These are phyloP conservation scores for Vanrija sp. DNA, from an alignment of 1,284 basidiomycete species.

Conservation along the genomic window DNA sequence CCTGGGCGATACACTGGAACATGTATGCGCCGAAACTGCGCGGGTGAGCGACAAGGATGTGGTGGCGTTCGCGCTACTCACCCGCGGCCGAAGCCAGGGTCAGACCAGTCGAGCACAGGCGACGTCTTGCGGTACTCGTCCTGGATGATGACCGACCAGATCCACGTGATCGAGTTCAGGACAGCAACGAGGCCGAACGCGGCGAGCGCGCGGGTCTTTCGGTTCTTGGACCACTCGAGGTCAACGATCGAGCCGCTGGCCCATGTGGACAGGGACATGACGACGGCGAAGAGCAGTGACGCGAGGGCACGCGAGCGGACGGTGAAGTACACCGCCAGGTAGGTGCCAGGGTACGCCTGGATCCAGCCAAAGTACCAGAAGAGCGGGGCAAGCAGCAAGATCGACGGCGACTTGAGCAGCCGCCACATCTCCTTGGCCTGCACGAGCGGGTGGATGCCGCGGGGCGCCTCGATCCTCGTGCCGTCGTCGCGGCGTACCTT, in stretches of 20 bases:
- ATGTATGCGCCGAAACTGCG: slow-evolving; percentile 7
- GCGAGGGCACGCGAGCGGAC: slow-evolving; percentile 34
- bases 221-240: slow-evolving; percentile 1
- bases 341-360: slow-evolving; percentile 26
- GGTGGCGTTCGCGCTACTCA: no score
- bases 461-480: slow-evolving; percentile 20
- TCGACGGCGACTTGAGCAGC: slow-evolving; percentile 4
- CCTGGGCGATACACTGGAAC: slow-evolving; percentile 6
- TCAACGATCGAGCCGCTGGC: slow-evolving; percentile 7
- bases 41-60: no score
- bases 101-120: slow-evolving; percentile 9
- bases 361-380: slow-evolving; percentile 23
- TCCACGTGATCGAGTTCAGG: slow-evolving; percentile 7
- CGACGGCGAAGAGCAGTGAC: slow-evolving; percentile 10
- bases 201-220: slow-evolving; percentile 2
- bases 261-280: slow-evolving; percentile 5
- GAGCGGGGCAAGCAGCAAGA: slow-evolving; percentile 23
- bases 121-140: slow-evolving; percentile 8
- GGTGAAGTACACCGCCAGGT: slow-evolving; percentile 30
- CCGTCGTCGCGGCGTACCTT: slow-evolving; percentile 35
- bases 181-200: slow-evolving; percentile 1
- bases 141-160: slow-evolving; percentile 11
- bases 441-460: slow-evolving; percentile 8
- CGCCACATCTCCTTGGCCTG: slow-evolving; percentile 22
- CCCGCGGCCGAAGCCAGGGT: slow-evolving; percentile 9